Percentiles rank a stretch among this genome's conserved stretches.
phyloP scores from a whole-genome alignment of 345 rosid species.

The Aethionema arabicum region DNA sequence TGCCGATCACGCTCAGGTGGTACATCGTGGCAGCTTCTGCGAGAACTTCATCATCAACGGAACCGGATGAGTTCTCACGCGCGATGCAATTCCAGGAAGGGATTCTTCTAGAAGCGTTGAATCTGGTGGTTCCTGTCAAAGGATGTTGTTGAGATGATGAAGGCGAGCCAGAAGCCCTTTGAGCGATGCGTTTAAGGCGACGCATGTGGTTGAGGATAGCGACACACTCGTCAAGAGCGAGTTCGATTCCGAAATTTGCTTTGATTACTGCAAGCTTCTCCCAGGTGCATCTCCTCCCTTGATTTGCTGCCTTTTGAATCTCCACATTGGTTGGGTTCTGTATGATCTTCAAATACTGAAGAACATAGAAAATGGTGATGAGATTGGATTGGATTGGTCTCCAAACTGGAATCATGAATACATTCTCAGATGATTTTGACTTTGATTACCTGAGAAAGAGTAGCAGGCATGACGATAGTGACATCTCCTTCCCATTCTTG shows the following conservation, averaged over 20 bases:
- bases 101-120: slow-evolving; percentile 81
- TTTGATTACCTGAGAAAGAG: slow-evolving; percentile 72
- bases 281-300: slow-evolving; percentile 98
- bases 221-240: slow-evolving; percentile 91
- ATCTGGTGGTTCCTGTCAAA: slow-evolving; percentile 43
- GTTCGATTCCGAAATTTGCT: slow-evolving; percentile 94
- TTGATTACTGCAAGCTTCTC: slow-evolving; percentile 98
- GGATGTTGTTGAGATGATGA: slow-evolving; percentile 69
- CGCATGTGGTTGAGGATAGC: slow-evolving; percentile 92
- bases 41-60: slow-evolving; percentile 71
- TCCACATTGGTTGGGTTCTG: slow-evolving; percentile 77
- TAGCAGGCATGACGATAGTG: slow-evolving; percentile 96
- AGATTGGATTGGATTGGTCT: not conserved
- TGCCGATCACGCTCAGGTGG: slow-evolving; percentile 44
- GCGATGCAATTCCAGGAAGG: slow-evolving; percentile 99
- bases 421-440: not conserved
- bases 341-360: slow-evolving; percentile 78
- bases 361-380: not conserved
- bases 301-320: slow-evolving; percentile 80
- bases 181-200: slow-evolving; percentile 80
- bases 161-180: slow-evolving; percentile 49
- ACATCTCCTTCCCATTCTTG: slow-evolving; percentile 99
- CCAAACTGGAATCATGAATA: not conserved
- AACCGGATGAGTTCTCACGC: slow-evolving; percentile 85
- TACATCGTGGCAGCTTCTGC: slow-evolving; percentile 38